Base-by-base conservation (phyloP, 441 rosid species). In the Adansonia grandidieri region DNA sequence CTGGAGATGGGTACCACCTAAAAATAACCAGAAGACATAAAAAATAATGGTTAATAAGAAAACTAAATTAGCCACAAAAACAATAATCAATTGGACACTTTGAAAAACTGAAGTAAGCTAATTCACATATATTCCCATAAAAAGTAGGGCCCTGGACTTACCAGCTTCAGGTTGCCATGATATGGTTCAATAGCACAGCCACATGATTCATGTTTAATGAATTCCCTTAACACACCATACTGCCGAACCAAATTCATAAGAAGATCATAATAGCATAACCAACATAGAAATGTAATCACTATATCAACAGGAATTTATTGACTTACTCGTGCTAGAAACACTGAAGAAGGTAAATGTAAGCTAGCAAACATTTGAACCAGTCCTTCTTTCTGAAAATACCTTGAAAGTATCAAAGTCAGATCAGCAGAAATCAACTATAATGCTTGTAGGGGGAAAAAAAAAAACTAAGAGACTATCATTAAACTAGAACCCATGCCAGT, bases 1-100 rank as follows among this genome's bases (percentile, higher is more conserved):
- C 80, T 82, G 72, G 98, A 90, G 88, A 96, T 73, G 42, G 99
- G 89, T 72, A 85, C 84, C 82, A 88, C 97, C 99, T 96, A 86
- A 79, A 32, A 58, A 65, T 24, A 82, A 71, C 13, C 60, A 76
- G 4, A 69, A 76, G 67, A 58, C n/a, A 44, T 74, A 63, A 71
- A 37, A 71, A 51, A 62, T 72, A 63, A 9, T 10, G 40, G 69
- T 6, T 67, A 8, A 5, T 57, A 28, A 20, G n/a, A 48, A 4
- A 65, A 20, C 7, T 44, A 57, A 73, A n/a, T 8, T 51, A 54
- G 9, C n/a, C 37, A 32, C 37, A 19, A 63, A 66, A 37, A 58
- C 11, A 48, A 19, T 50, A 71, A 32, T 53, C 48, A 48, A 32
- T 10, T 5, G 1, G 22, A 51, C 45, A 42, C 17, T 56, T 73